These are phyloP conservation scores for Candida montana DNA, from an alignment of 805 yeast genomes.

Conservation along the genomic window DNA sequence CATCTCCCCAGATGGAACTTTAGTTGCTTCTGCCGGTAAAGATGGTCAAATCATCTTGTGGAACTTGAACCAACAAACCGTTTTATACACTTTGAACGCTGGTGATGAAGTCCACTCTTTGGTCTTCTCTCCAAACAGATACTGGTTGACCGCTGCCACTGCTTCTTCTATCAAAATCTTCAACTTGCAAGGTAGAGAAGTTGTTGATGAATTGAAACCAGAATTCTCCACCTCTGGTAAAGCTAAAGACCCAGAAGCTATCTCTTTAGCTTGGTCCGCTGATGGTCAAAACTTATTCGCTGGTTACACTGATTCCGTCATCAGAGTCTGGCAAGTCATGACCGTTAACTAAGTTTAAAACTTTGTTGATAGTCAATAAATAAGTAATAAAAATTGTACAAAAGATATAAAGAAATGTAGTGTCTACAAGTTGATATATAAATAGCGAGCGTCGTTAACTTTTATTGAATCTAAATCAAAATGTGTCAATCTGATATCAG, in stretches of 20 bases:
- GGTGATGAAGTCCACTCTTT: constrained; percentile 97
- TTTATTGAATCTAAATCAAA: background rate
- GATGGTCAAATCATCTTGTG: constrained; percentile 98
- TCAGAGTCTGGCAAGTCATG: constrained; percentile 99
- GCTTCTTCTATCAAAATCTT: constrained; percentile 95
- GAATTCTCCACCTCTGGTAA: constrained; percentile 84
- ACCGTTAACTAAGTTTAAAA: constrained; percentile 37
- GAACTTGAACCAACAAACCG: constrained; percentile 84
- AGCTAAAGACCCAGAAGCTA: constrained; percentile 96
- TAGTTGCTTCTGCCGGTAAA: constrained; percentile 99
- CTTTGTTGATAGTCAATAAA: constrained; percentile 8
- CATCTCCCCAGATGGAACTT: constrained; percentile 99
- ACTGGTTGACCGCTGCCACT: constrained; percentile 99
- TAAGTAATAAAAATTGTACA: constrained; percentile 4
- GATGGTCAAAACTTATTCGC: constrained; percentile 99
- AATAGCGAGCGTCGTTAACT: constrained; percentile 3
- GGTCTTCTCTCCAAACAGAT: constrained; percentile 99
- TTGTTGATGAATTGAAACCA: constrained; percentile 97
- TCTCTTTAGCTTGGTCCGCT: constrained; percentile 99
- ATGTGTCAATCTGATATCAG: background rate
- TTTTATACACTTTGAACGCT: constrained; percentile 89
- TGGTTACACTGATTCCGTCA: constrained; percentile 99
- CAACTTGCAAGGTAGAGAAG: constrained; percentile 91
- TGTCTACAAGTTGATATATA: background rate
- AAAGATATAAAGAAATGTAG: constrained; percentile 2